Evolutionary conservation across 306 rosid genomes (phyloP).

Genomic region (Quercus agrifolia): DNA sequence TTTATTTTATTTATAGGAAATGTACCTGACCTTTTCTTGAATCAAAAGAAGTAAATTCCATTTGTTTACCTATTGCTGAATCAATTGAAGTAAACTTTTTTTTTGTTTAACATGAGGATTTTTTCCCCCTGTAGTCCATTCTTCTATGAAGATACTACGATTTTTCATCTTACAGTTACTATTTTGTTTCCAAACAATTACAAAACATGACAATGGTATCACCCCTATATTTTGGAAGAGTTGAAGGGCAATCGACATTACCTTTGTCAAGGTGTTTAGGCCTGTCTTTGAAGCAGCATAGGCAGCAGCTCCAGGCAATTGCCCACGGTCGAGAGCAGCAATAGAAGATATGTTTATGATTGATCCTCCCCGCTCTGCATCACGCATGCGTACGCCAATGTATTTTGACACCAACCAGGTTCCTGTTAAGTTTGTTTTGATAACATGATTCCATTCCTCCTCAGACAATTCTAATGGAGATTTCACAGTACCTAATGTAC

Average conservation of each 20-base stretch:
- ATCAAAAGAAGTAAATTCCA: too few species aligned
- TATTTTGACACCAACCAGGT: conserved; percentile 73
- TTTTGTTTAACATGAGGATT: neutral
- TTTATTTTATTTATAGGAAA: neutral
- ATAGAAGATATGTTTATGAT: conserved; percentile 73
- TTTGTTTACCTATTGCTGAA: neutral
- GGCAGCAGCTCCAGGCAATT: conserved; percentile 60
- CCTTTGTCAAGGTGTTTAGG: conserved; percentile 56
- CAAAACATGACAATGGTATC: neutral
- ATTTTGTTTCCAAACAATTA: neutral
- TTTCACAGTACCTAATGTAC: conserved; percentile 48
- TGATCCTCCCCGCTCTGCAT: conserved; percentile 50
- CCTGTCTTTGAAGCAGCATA: conserved; percentile 63
- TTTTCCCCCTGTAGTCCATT: too few species aligned
- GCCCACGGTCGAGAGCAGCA: conserved; percentile 56
- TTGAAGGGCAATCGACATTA: conserved; percentile 15
- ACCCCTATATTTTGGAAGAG: neutral
- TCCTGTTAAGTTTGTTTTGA: conserved; percentile 62
- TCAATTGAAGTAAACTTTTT: neutral
- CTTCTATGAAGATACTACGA: too few species aligned
- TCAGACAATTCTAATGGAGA: conserved; percentile 53
- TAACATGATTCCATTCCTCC: conserved; percentile 61
- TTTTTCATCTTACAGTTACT: neutral
- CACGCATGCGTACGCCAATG: conserved; percentile 55
- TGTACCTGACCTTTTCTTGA: too few species aligned